Conservation (phyloP, 345 rosid species). For the Toxicodendron radicans region DNA sequence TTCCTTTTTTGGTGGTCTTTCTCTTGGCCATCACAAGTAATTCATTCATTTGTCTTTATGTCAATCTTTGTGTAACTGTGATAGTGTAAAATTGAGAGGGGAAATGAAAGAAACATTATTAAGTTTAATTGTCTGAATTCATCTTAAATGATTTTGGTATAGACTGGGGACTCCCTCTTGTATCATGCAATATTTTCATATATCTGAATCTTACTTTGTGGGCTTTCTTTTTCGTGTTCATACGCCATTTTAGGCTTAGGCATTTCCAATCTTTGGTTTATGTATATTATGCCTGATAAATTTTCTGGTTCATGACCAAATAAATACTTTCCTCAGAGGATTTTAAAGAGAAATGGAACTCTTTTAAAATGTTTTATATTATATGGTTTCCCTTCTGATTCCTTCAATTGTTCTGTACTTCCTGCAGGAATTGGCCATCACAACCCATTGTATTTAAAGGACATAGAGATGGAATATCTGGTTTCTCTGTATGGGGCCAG, state of each 20-base stretch:
- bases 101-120: no score
- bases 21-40: neutral
- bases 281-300: neutral
- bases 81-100: no score
- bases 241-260: neutral
- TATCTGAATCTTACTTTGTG: neutral
- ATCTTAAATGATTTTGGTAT: no score
- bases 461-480: constrained; percentile 73
- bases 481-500: constrained; percentile 84
- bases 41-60: neutral
- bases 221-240: neutral
- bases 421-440: constrained; percentile 58
- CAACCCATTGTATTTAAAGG: constrained; percentile 61
- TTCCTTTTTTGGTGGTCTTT: neutral
- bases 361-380: constrained; percentile 1
- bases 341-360: neutral
- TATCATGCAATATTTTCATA: no score
- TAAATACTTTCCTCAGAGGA: neutral
- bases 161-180: no score
- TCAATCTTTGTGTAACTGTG: no score
- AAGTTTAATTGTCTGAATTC: no score
- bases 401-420: neutral
- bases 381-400: constrained; percentile 14
- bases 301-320: neutral
- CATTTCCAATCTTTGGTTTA: neutral